phyloP scores from a whole-genome alignment of 129 eudicot species.

The Mikania micrantha region DNA sequence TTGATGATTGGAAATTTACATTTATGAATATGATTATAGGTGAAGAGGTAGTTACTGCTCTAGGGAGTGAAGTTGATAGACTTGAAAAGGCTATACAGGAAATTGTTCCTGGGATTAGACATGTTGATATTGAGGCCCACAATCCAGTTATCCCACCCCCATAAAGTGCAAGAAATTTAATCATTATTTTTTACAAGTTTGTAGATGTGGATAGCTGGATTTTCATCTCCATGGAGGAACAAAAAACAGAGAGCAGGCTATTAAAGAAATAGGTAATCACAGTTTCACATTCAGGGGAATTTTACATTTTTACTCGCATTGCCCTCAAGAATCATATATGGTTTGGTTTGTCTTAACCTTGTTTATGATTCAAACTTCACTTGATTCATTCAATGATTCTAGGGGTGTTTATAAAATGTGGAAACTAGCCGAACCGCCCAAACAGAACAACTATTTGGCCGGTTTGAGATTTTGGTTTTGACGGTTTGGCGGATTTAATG shows the following conservation, averaged over 20 bases:
- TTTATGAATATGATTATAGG: slow-evolving; percentile 35
- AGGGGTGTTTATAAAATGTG: no score
- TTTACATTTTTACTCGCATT: no score
- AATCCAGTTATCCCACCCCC: slow-evolving; percentile 58
- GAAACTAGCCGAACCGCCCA: no score
- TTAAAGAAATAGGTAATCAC: neutral
- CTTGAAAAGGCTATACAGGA: slow-evolving; percentile 85
- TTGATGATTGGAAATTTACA: neutral
- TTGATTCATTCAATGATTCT: no score
- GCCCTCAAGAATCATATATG: no score
- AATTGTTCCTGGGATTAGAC: slow-evolving; percentile 90
- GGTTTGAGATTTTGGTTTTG: no score
- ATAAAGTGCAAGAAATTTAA: slow-evolving; percentile 10
- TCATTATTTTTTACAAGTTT: neutral
- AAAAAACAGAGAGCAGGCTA: slow-evolving; percentile 1
- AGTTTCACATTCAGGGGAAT: no score
- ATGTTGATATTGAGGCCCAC: no score
- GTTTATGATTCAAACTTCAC: no score
- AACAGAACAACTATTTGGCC: no score
- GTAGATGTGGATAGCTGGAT: slow-evolving; percentile 28
- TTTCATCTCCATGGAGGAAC: slow-evolving; percentile 14
- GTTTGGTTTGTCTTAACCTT: no score
- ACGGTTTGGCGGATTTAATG: no score
- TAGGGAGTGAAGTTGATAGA: slow-evolving; percentile 96
- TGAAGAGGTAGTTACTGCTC: slow-evolving; percentile 90